A percentile compares a stretch with the other conserved stretches of the same genome.
Conservation (phyloP, 2,329 filamentous ascomycete species). For the Colletotrichum somersetense region DNA sequence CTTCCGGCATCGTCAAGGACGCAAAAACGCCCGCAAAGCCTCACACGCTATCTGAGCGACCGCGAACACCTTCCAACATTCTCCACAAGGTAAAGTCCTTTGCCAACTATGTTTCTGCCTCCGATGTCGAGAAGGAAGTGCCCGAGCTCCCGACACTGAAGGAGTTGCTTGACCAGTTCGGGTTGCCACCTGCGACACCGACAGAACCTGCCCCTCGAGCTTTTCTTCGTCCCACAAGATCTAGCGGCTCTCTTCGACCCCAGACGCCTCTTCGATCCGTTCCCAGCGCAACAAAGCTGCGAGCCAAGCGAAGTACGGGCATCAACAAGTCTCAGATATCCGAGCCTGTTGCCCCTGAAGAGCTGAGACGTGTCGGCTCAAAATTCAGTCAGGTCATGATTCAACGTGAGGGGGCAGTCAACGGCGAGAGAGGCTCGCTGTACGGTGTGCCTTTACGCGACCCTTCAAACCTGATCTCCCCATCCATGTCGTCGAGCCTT, state of each 20-base stretch:
- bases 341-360: constrained; percentile 30
- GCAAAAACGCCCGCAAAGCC: constrained; percentile 3
- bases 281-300: constrained; percentile 35
- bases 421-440: constrained; percentile 6
- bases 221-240: constrained; percentile 33
- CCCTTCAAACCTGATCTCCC: constrained; percentile 27
- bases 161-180: constrained; percentile 35
- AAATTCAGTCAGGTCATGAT: constrained; percentile 20
- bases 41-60: background rate
- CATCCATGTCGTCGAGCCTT: constrained; percentile 26
- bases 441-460: constrained; percentile 16
- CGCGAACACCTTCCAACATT: constrained; percentile 31
- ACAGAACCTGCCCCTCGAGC: constrained; percentile 7
- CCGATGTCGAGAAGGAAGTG: constrained; percentile 26
- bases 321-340: constrained; percentile 39
- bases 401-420: constrained; percentile 17
- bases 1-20: background rate
- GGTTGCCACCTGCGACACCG: constrained; percentile 20
- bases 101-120: constrained; percentile 24
- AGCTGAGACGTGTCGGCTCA: constrained; percentile 27
- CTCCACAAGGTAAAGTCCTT: constrained; percentile 41
- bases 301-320: constrained; percentile 35
- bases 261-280: constrained; percentile 8
- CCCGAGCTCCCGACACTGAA: constrained; percentile 31
- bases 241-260: constrained; percentile 32